Evolutionary conservation across 2,329 filamentous ascomycete genomes (phyloP).

Genomic region (Cercospora canescens): DNA sequence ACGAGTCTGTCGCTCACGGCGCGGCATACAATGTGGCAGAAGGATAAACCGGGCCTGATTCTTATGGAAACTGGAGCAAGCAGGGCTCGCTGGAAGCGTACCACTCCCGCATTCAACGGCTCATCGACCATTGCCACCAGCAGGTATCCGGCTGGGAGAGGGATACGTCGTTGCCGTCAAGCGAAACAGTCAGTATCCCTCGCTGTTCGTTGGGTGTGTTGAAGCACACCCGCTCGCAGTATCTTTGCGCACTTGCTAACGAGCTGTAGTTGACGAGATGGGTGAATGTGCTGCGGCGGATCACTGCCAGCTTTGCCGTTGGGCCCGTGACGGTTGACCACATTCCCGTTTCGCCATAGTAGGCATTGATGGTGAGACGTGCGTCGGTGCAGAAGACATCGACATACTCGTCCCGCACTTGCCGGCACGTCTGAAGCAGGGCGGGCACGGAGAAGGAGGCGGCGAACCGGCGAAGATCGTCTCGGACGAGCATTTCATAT

Average conservation of each 20-base stretch:
- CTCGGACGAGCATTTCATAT: slow-evolving; percentile 14
- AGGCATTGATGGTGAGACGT: slow-evolving; percentile 12
- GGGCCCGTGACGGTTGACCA: slow-evolving; percentile 14
- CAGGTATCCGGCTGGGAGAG: background rate
- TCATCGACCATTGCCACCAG: slow-evolving; percentile 16
- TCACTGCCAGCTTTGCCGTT: slow-evolving; percentile 13
- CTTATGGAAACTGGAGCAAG: background rate
- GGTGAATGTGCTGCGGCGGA: slow-evolving; percentile 8
- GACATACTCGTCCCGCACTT: slow-evolving; percentile 15
- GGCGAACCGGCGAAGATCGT: slow-evolving; percentile 17
- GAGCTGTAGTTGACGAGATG: slow-evolving; percentile 16
- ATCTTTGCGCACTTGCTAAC: slow-evolving; percentile 20
- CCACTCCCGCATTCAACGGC: background rate
- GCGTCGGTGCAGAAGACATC: slow-evolving; percentile 17
- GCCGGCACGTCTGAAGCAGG: slow-evolving; percentile 13
- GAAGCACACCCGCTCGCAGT: slow-evolving; percentile 14
- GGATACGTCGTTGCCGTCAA: background rate
- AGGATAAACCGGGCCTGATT: background rate
- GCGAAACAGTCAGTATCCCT: slow-evolving; percentile 14
- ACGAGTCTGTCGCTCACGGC: background rate
- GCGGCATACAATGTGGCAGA: background rate
- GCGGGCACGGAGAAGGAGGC: slow-evolving; percentile 10
- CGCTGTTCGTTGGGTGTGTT: background rate
- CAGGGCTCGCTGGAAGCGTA: background rate
- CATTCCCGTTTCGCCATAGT: slow-evolving; percentile 14